Conservation (phyloP, 768 basidiomycete genomes). For the Antrodiella citrinella region DNA sequence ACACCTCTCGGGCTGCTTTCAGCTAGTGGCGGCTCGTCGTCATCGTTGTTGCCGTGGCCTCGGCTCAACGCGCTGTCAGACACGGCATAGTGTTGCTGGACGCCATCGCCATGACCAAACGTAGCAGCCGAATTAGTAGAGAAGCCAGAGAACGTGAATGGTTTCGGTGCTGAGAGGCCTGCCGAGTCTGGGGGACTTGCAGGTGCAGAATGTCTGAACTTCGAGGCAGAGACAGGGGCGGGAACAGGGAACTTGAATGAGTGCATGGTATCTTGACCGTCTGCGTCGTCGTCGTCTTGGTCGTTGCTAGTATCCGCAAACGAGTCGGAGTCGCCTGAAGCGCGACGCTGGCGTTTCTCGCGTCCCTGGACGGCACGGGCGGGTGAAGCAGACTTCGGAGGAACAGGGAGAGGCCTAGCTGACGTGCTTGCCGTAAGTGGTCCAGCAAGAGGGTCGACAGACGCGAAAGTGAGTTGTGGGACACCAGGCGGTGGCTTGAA, state of each 20-base stretch:
- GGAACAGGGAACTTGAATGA: slow-evolving; percentile 71
- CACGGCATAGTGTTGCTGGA: slow-evolving; percentile 16
- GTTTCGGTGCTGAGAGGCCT: slow-evolving; percentile 35
- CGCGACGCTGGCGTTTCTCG: slow-evolving; percentile 69
- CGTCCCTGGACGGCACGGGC: slow-evolving; percentile 53
- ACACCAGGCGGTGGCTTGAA: slow-evolving; percentile 67
- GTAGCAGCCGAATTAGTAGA: slow-evolving; percentile 17
- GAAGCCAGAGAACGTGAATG: slow-evolving; percentile 67
- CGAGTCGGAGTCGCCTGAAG: slow-evolving; percentile 26
- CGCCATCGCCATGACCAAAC: slow-evolving; percentile 10
- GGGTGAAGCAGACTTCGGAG: slow-evolving; percentile 22
- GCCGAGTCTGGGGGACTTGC: slow-evolving; percentile 25
- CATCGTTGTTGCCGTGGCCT: slow-evolving; percentile 13
- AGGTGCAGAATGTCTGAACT: slow-evolving; percentile 39
- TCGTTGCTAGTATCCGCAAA: slow-evolving; percentile 13
- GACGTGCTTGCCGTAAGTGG: slow-evolving; percentile 13
- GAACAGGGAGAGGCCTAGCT: slow-evolving; percentile 33
- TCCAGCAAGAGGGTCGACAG: not conserved
- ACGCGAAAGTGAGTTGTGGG: slow-evolving; percentile 44
- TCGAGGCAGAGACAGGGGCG: slow-evolving; percentile 37
- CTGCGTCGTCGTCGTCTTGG: slow-evolving; percentile 41
- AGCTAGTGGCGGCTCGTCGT: slow-evolving; percentile 1
- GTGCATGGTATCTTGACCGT: slow-evolving; percentile 38
- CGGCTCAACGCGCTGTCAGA: slow-evolving; percentile 6
- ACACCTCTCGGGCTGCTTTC: not conserved